These are phyloP conservation scores for Pseudogymnoascus sp. DNA, from an alignment of 2,329 filamentous ascomycete genomes.

Conservation along the genomic window DNA sequence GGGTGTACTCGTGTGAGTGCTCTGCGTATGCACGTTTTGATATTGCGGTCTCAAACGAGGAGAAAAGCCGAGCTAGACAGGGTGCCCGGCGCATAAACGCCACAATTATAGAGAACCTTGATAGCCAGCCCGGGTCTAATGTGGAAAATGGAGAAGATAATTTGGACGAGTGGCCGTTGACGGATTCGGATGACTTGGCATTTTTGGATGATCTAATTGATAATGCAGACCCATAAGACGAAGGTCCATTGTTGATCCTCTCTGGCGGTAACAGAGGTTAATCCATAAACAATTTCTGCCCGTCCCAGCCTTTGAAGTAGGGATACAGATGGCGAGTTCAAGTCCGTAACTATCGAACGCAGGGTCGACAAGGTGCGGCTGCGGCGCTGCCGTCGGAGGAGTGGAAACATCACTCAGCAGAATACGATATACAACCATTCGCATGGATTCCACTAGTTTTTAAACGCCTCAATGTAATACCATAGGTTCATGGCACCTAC, in stretches of 20 bases:
- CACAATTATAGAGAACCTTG: background rate
- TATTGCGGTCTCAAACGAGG: background rate
- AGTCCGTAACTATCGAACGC: too few relatives aligned
- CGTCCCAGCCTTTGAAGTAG: too few relatives aligned
- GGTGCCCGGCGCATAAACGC: background rate
- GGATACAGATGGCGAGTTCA: too few relatives aligned
- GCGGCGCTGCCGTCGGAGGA: background rate
- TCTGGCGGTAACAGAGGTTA: too few relatives aligned
- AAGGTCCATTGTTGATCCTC: too few relatives aligned
- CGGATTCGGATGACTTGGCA: background rate
- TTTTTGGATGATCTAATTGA: background rate
- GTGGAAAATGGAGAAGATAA: background rate
- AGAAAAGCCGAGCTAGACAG: background rate
- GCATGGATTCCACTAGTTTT: background rate
- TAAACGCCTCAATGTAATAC: background rate
- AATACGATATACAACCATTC: background rate
- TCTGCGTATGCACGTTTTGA: background rate
- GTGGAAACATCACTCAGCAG: background rate
- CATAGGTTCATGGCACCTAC: background rate
- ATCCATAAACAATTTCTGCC: too few relatives aligned
- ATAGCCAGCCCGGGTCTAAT: too few relatives aligned
- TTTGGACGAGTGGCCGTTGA: background rate
- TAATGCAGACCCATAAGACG: background rate
- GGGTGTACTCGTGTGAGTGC: background rate
- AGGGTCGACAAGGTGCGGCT: background rate